Evolutionary conservation across 2,329 filamentous ascomycete species (phyloP).

Genomic region (Trichothecium sympodiale): DNA sequence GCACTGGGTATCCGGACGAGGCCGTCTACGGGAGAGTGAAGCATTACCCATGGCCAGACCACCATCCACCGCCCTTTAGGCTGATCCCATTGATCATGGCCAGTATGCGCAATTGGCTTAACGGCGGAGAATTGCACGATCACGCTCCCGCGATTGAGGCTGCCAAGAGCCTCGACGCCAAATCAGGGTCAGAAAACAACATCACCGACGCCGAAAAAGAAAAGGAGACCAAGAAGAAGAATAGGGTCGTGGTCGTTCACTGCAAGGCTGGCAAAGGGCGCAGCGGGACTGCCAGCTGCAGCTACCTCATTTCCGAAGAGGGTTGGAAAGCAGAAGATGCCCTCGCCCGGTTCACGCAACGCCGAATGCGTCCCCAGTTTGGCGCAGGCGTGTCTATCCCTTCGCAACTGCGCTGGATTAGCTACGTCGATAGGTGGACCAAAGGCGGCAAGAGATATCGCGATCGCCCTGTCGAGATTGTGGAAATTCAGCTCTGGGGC

Average conservation of each 20-base stretch:
- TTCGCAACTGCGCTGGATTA: constrained; percentile 78
- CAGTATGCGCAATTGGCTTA: constrained; percentile 84
- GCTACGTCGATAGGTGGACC: constrained; percentile 83
- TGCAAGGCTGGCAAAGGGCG: constrained; percentile 96
- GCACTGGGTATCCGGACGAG: constrained; percentile 86
- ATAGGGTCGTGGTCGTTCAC: constrained; percentile 77
- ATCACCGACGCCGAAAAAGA: constrained; percentile 7
- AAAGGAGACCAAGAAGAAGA: constrained; percentile 22
- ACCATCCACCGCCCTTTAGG: constrained; percentile 88
- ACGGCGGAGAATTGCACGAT: constrained; percentile 31
- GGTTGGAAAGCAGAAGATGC: constrained; percentile 44
- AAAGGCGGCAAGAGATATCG: constrained; percentile 64
- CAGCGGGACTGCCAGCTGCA: constrained; percentile 78
- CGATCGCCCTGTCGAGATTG: constrained; percentile 71
- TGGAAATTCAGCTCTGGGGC: constrained; percentile 87
- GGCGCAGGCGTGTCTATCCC: constrained; percentile 87
- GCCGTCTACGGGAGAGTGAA: constrained; percentile 77
- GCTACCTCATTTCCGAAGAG: constrained; percentile 83
- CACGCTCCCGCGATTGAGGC: constrained; percentile 1
- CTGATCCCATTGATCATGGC: constrained; percentile 83
- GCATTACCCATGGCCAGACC: constrained; percentile 94
- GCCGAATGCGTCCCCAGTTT: constrained; percentile 82
- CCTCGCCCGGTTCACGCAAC: constrained; percentile 54
- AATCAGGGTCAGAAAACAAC: not conserved
- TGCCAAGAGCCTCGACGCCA: not conserved